Evolutionary conservation across 768 basidiomycete species (phyloP).

Genomic region (Gloeopeniophorella convolvens): DNA sequence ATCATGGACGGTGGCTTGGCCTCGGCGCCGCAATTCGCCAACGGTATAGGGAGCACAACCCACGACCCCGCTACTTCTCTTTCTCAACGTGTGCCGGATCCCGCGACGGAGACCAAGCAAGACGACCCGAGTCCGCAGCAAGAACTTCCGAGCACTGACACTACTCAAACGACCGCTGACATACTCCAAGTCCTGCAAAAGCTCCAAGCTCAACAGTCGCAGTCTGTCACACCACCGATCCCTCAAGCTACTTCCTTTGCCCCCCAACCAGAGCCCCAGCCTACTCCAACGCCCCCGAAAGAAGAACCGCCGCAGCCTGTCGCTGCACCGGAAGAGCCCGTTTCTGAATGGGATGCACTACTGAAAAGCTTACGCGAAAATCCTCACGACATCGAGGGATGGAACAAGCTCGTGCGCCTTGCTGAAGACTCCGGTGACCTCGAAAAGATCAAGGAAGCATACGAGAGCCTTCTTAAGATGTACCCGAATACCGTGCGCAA

Average conservation of each 20-base stretch:
- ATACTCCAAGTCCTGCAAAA: slow-evolving; percentile 18
- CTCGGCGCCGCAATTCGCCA: slow-evolving; percentile 12
- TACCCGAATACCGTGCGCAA: slow-evolving; percentile 89
- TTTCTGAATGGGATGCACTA: slow-evolving; percentile 62
- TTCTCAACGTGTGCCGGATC: slow-evolving; percentile 16
- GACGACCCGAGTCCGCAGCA: slow-evolving; percentile 11
- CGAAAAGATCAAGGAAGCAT: slow-evolving; percentile 72
- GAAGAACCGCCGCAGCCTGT: slow-evolving; percentile 21
- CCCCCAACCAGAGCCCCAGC: slow-evolving; percentile 5
- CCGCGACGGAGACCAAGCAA: not conserved
- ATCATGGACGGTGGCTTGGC: slow-evolving; percentile 14
- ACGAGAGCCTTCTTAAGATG: slow-evolving; percentile 72
- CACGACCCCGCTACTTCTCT: slow-evolving; percentile 7
- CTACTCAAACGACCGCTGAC: slow-evolving; percentile 14
- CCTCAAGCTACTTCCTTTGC: slow-evolving; percentile 9
- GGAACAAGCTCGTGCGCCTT: slow-evolving; percentile 71
- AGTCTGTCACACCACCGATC: slow-evolving; percentile 9
- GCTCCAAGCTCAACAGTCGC: slow-evolving; percentile 16
- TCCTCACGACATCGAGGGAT: slow-evolving; percentile 69
- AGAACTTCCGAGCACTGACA: slow-evolving; percentile 13
- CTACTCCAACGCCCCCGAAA: slow-evolving; percentile 8
- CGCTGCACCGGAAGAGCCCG: slow-evolving; percentile 26
- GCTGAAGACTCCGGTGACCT: slow-evolving; percentile 75
- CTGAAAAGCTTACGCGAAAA: slow-evolving; percentile 56
- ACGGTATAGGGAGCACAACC: not conserved